These are phyloP conservation scores for Diophrys sp. DNA, from an alignment of 73 alveolate species.

Conservation along the genomic window DNA sequence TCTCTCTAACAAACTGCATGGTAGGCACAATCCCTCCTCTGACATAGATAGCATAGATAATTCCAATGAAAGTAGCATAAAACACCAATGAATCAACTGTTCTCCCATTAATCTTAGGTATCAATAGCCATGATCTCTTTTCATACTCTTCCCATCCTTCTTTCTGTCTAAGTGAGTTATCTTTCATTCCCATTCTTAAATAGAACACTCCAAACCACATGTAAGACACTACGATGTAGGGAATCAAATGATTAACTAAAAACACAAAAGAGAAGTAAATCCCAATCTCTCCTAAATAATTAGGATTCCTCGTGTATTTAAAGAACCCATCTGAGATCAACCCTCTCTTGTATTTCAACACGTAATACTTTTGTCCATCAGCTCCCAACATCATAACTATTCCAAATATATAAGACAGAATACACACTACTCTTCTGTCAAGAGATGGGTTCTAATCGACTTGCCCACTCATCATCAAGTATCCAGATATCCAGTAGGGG, in stretches of 20 bases:
- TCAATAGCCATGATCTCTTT: constrained; percentile 9
- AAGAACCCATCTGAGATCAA: constrained; percentile 85
- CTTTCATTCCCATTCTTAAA: constrained; percentile 41
- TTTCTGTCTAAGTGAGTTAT: constrained; percentile 31
- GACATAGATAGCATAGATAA: not conserved
- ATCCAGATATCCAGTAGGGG: constrained; percentile 63
- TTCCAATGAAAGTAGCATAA: not conserved
- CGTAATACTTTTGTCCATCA: constrained; percentile 67
- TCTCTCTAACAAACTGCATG: not conserved
- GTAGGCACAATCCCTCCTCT: constrained; percentile 26
- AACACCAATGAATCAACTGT: constrained; percentile 20
- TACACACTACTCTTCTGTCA: constrained; percentile 25
- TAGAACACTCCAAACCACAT: constrained; percentile 27
- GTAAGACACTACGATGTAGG: constrained; percentile 8
- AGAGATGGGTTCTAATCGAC: constrained; percentile 45
- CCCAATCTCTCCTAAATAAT: constrained; percentile 92
- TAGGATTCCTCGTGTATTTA: constrained; percentile 84
- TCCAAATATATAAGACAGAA: constrained; percentile 49
- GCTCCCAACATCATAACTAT: constrained; percentile 57
- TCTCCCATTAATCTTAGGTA: constrained; percentile 36
- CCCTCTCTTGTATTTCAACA: constrained; percentile 67
- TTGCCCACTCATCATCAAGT: constrained; percentile 37
- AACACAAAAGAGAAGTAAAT: constrained; percentile 80
- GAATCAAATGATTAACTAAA: constrained; percentile 48
- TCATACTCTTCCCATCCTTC: constrained; percentile 51